These are phyloP conservation scores for Bifiguratus adelaidae DNA, from an alignment of 192 early-diverging fungal species.

Conservation along the genomic window DNA sequence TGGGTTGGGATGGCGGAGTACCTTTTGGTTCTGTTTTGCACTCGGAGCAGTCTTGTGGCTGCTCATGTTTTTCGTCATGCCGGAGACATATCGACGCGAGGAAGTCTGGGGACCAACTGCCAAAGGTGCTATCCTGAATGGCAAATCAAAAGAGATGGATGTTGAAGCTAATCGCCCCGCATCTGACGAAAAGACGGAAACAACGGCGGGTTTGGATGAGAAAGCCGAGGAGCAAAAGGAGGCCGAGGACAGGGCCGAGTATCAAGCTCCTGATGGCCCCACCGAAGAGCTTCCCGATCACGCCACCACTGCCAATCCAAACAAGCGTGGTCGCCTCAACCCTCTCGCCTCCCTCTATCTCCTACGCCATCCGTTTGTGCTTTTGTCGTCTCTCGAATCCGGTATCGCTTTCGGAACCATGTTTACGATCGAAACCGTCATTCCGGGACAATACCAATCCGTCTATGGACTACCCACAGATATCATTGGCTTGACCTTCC, in stretches of 20 bases:
- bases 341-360: constrained; percentile 6
- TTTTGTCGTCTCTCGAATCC: constrained; percentile 20
- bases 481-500: constrained; percentile 17
- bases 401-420: constrained; percentile 33
- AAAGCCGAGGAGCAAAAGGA: constrained; percentile 13
- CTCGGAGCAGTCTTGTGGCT: constrained; percentile 15
- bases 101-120: constrained; percentile 1
- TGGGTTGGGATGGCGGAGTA: constrained; percentile 24
- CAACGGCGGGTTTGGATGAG: not conserved
- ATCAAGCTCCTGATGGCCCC: constrained; percentile 8
- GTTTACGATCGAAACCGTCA: constrained; percentile 29
- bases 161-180: constrained; percentile 3
- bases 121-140: no score
- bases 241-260: constrained; percentile 9
- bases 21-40: constrained; percentile 31
- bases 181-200: not conserved
- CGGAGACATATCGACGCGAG: constrained; percentile 26
- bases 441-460: constrained; percentile 11
- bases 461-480: constrained; percentile 12
- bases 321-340: not conserved
- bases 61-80: constrained; percentile 25
- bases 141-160: no score
- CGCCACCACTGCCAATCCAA: no score
- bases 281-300: constrained; percentile 11
- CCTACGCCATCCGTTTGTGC: constrained; percentile 21